phyloP scores from a whole-genome alignment of 176 grass and related monocot species.

The Guadua angustifolia region DNA sequence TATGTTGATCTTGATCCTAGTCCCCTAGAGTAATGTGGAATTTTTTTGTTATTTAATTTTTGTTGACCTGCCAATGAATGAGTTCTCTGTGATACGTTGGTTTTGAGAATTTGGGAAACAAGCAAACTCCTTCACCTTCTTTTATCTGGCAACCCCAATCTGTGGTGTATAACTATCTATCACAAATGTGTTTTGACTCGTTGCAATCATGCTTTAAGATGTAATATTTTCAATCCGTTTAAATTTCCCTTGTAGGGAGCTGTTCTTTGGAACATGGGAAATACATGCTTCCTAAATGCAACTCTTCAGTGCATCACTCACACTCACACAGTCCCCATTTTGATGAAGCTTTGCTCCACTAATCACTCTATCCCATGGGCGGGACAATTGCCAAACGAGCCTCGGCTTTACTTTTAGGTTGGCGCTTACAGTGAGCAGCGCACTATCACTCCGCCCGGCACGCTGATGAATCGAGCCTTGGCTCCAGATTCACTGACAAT shows the following conservation, averaged over 20 bases:
- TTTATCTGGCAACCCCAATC: conserved; percentile 18
- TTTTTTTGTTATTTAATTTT: too few species aligned
- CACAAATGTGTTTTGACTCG: background rate
- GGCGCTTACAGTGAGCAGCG: too few species aligned
- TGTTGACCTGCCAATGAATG: too few species aligned
- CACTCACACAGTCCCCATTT: conserved; percentile 82
- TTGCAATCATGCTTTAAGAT: background rate
- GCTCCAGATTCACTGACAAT: too few species aligned
- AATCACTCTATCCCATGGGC: conserved; percentile 60
- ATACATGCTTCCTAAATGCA: conserved; percentile 87
- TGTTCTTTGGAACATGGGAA: conserved; percentile 80
- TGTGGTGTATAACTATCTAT: conserved; percentile 48
- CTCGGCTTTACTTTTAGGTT: too few species aligned
- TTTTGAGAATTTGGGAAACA: too few species aligned
- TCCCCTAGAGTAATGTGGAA: too few species aligned
- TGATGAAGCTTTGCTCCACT: conserved; percentile 51
- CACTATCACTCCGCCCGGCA: too few species aligned
- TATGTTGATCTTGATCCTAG: too few species aligned
- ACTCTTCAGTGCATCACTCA: conserved; percentile 92
- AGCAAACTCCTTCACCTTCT: too few species aligned
- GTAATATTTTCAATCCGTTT: background rate
- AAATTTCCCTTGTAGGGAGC: conserved; percentile 58
- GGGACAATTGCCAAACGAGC: conserved; percentile 19
- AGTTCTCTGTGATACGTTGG: too few species aligned
- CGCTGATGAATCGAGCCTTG: too few species aligned